Evolutionary conservation across 768 basidiomycete genomes (phyloP).

Genomic region (Pulveroboletus sp.): DNA sequence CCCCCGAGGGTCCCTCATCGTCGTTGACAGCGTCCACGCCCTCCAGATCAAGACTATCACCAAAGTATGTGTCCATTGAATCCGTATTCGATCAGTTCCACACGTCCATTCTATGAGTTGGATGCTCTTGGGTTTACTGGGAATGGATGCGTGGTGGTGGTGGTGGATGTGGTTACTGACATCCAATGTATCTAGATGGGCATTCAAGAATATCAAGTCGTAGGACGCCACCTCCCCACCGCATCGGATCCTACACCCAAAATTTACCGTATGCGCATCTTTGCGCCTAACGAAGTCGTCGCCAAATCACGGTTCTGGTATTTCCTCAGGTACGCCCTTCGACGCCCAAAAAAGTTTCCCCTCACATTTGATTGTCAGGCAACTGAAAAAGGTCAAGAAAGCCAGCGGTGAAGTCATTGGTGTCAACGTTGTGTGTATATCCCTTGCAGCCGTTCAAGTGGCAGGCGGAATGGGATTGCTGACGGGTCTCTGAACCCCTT

Average conservation of each 20-base stretch:
- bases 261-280: slow-evolving; percentile 99
- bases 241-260: slow-evolving; percentile 92
- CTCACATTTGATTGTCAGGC: slow-evolving; percentile 43
- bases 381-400: slow-evolving; percentile 99
- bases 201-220: slow-evolving; percentile 91
- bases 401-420: slow-evolving; percentile 99
- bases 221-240: slow-evolving; percentile 96
- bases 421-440: slow-evolving; percentile 92
- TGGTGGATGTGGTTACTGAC: slow-evolving; percentile 21
- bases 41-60: slow-evolving; percentile 19
- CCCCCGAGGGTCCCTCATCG: slow-evolving; percentile 14
- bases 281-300: slow-evolving; percentile 97
- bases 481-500: slow-evolving; percentile 29
- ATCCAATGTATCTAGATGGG: slow-evolving; percentile 52
- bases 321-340: slow-evolving; percentile 74
- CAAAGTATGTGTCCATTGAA: slow-evolving; percentile 26
- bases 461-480: slow-evolving; percentile 77
- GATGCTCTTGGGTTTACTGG: neutral
- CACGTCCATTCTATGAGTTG: neutral
- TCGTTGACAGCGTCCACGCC: slow-evolving; percentile 28
- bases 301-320: slow-evolving; percentile 99
- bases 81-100: neutral
- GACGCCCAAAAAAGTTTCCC: too few species aligned
- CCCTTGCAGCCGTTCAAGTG: slow-evolving; percentile 76
- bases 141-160: slow-evolving; percentile 32